Conservation (phyloP, 2,329 filamentous ascomycete species). For the Scedosporium aurantiacum region DNA sequence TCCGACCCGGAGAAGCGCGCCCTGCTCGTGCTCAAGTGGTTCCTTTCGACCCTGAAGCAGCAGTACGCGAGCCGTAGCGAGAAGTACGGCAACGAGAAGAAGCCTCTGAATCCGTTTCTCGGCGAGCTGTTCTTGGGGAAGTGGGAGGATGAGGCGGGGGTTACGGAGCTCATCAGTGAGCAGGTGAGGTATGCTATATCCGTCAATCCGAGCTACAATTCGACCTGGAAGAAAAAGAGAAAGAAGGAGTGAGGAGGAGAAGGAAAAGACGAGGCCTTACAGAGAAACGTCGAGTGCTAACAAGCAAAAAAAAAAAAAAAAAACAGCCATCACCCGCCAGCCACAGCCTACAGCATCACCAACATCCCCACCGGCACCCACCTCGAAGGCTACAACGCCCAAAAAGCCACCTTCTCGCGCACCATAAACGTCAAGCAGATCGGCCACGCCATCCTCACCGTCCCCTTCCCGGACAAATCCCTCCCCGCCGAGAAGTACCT, state of each 20-base stretch:
- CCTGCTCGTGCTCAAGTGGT: slow-evolving; percentile 89
- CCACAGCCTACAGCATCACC: slow-evolving; percentile 86
- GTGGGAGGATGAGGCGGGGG: slow-evolving; percentile 75
- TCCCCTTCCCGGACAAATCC: slow-evolving; percentile 37
- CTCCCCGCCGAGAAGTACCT: slow-evolving; percentile 59
- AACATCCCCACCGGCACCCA: slow-evolving; percentile 74
- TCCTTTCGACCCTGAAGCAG: slow-evolving; percentile 83
- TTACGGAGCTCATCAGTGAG: slow-evolving; percentile 80
- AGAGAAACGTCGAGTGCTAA: neutral
- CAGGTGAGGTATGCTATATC: slow-evolving; percentile 59
- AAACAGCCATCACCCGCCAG: slow-evolving; percentile 81
- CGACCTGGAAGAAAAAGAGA: too few species aligned
- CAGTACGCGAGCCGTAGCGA: slow-evolving; percentile 69
- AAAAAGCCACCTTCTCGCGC: slow-evolving; percentile 87
- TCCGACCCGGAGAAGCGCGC: slow-evolving; percentile 71
- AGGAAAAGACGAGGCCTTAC: too few species aligned
- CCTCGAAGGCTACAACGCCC: slow-evolving; percentile 84
- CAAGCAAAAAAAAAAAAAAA: too few species aligned
- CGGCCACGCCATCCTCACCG: slow-evolving; percentile 72
- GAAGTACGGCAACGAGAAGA: slow-evolving; percentile 82
- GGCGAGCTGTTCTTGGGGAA: slow-evolving; percentile 88
- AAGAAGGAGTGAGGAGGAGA: too few species aligned
- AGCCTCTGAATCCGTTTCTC: slow-evolving; percentile 91
- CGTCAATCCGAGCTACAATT: too few species aligned
- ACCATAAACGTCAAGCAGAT: slow-evolving; percentile 95